phyloP scores from a whole-genome alignment of 139 green algal species.

The Coccomyxa sp. region DNA sequence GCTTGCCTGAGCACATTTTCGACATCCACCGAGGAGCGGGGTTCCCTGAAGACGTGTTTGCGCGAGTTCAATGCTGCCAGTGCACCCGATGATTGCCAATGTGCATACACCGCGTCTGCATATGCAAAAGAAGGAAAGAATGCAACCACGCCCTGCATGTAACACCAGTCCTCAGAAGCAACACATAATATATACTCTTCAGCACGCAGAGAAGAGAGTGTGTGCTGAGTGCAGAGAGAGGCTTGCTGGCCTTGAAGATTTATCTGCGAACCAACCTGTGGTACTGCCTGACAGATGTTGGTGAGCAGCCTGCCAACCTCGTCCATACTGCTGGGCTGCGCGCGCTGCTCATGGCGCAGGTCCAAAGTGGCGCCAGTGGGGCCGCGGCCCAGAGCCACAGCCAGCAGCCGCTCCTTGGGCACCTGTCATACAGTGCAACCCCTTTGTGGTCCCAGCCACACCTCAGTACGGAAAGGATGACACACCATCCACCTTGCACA shows the following conservation, averaged over 20 bases:
- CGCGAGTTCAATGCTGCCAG: constrained; percentile 38
- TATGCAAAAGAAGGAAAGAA: constrained; percentile 93
- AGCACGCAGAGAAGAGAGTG: background rate
- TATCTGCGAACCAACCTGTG: constrained; percentile 10
- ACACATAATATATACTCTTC: too few species aligned
- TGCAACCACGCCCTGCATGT: constrained; percentile 68
- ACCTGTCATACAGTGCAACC: background rate
- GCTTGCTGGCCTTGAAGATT: background rate
- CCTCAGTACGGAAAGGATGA: too few species aligned
- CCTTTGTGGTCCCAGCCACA: too few species aligned
- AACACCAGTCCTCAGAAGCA: background rate
- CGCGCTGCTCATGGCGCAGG: constrained; percentile 44
- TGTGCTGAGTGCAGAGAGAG: background rate
- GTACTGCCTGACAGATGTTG: constrained; percentile 53
- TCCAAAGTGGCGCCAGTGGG: constrained; percentile 66
- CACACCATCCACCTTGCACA: too few species aligned
- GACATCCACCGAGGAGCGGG: constrained; percentile 48
- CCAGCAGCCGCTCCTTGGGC: constrained; percentile 48
- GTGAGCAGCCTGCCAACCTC: constrained; percentile 69
- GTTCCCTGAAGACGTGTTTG: constrained; percentile 71
- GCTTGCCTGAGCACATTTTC: constrained; percentile 32
- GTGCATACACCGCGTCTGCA: constrained; percentile 35
- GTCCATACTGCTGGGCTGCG: constrained; percentile 47
- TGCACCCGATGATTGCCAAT: constrained; percentile 56
- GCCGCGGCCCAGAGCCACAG: constrained; percentile 46